phyloP scores from a whole-genome alignment of 2,329 filamentous ascomycete species.

The Niveomyces coronatus region DNA sequence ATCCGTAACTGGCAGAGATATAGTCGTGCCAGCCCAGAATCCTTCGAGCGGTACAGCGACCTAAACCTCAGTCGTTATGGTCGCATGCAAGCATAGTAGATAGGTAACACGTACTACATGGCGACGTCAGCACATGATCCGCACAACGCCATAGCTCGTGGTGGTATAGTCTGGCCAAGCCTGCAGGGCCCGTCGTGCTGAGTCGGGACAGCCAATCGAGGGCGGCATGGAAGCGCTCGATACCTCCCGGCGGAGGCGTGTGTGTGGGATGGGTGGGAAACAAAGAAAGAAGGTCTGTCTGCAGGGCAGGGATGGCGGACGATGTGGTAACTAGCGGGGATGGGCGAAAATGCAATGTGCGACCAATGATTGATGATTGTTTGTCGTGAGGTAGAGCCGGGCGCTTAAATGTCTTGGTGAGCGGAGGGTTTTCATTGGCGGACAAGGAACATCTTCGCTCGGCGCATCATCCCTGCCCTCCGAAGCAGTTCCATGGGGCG shows the following conservation, averaged over 20 bases:
- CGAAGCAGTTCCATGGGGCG: no score
- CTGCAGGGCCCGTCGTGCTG: no score
- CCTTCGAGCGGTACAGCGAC: no score
- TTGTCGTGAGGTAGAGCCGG: slow-evolving; percentile 5
- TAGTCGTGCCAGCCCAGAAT: no score
- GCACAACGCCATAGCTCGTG: no score
- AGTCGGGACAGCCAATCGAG: slow-evolving; percentile 6
- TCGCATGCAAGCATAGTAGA: slow-evolving; percentile 4
- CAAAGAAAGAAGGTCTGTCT: no score
- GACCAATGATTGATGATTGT: slow-evolving; percentile 7
- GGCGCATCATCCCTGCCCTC: no score
- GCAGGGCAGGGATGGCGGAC: not conserved
- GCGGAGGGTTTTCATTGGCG: not conserved
- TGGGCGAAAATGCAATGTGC: slow-evolving; percentile 3
- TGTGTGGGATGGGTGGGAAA: no score
- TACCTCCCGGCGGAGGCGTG: no score
- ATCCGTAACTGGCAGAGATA: not conserved
- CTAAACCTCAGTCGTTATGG: no score
- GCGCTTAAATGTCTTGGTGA: slow-evolving; percentile 7
- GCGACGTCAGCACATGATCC: slow-evolving; percentile 6
- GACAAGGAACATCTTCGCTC: no score
- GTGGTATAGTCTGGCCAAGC: no score
- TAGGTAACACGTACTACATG: not conserved
- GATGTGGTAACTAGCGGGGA: slow-evolving; percentile 6
- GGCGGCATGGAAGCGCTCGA: slow-evolving; percentile 3